A percentile compares a stretch with the other conserved stretches of the same genome.
Evolutionary conservation across 345 rosid genomes (phyloP).

Genomic region (Chamaenerion angustifolium): DNA sequence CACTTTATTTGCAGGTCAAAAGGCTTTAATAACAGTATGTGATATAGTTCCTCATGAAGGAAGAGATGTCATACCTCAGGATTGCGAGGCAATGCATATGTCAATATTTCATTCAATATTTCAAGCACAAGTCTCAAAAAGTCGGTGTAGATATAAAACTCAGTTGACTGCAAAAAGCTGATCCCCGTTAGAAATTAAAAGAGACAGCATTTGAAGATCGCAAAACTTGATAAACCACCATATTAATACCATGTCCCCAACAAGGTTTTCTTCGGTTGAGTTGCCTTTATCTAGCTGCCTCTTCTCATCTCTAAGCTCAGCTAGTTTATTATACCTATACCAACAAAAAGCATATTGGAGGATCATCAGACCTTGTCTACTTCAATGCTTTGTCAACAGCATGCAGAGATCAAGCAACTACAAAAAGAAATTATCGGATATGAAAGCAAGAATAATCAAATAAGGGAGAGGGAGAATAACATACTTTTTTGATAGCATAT

Average conservation of each 20-base stretch:
- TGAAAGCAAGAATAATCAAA: not conserved
- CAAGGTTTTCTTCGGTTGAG: constrained; percentile 29
- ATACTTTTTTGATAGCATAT: constrained; percentile 95
- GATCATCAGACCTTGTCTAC: not conserved
- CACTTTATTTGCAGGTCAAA: not conserved
- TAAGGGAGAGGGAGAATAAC: constrained; percentile 4
- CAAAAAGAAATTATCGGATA: not conserved
- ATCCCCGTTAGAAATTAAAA: constrained; percentile 8
- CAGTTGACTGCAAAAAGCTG: constrained; percentile 51
- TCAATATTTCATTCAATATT: constrained; percentile 84
- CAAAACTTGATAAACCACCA: constrained; percentile 4
- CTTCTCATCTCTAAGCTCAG: constrained; percentile 53
- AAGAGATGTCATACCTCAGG: constrained; percentile 56
- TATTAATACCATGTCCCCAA: constrained; percentile 58
- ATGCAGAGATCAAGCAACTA: not conserved
- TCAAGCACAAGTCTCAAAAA: constrained; percentile 93
- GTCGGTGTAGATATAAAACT: constrained; percentile 89
- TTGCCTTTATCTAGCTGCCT: constrained; percentile 26
- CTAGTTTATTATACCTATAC: constrained; percentile 77
- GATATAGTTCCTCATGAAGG: not conserved
- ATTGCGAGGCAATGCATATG: constrained; percentile 84
- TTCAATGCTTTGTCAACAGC: no score
- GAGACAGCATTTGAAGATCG: constrained; percentile 4
- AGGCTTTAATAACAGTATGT: no score
- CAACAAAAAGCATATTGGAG: constrained; percentile 1